Conservation (phyloP, 78 protist species). For the Dictyostelium purpureum region DNA sequence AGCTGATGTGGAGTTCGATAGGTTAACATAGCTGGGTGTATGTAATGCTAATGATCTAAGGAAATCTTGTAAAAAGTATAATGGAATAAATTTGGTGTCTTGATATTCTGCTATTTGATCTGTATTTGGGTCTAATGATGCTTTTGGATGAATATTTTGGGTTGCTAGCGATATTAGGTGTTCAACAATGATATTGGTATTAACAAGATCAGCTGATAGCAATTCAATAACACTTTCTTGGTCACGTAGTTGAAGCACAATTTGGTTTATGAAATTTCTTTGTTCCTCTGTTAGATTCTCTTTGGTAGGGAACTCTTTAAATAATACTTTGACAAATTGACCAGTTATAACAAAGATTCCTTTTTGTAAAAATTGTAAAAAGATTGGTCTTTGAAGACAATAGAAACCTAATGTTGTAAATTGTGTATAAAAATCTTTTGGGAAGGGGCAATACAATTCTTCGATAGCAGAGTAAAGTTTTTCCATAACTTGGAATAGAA, state of each 20-base stretch:
- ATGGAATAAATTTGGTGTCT: not conserved
- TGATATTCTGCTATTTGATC: not conserved
- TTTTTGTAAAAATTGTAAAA: conserved; percentile 44
- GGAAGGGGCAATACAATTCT: conserved; percentile 70
- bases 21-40: not conserved
- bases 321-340: conserved; percentile 13
- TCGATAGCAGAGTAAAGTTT: conserved; percentile 61
- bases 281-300: not conserved
- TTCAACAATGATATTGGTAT: conserved; percentile 9
- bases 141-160: conserved; percentile 22
- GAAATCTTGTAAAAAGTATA: not conserved
- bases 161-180: conserved; percentile 22
- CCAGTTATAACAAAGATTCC: conserved; percentile 46
- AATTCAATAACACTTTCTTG: conserved; percentile 1
- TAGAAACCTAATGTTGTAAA: conserved; percentile 52
- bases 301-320: not conserved
- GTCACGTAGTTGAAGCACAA: conserved; percentile 33
- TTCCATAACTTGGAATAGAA: conserved; percentile 36
- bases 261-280: conserved; percentile 54
- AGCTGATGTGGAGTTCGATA: not conserved
- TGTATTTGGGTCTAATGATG: not conserved
- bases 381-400: conserved; percentile 30
- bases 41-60: not conserved
- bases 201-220: not conserved
- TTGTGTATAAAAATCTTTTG: conserved; percentile 59